These are phyloP conservation scores for Xylariaceae sp. DNA, from an alignment of 2,329 filamentous ascomycete genomes.

Conservation along the genomic window DNA sequence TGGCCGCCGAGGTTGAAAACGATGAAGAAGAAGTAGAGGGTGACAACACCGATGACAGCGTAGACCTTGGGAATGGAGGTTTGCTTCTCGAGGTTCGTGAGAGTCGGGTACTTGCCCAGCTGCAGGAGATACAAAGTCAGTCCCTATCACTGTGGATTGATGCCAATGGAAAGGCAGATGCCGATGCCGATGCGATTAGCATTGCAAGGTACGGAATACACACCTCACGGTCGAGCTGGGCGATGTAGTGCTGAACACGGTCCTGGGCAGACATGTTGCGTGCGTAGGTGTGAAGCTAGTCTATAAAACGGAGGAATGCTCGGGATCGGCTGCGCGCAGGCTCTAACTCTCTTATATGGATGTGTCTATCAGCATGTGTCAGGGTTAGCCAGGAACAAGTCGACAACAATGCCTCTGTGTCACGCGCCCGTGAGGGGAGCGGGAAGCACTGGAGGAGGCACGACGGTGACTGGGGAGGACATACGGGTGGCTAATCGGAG, in stretches of 20 bases:
- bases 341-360: slow-evolving; percentile 12
- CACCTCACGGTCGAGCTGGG: slow-evolving; percentile 79
- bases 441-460: not conserved
- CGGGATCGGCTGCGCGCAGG: slow-evolving; percentile 15
- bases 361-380: slow-evolving; percentile 20
- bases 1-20: slow-evolving; percentile 89
- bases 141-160: slow-evolving; percentile 9
- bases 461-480: not conserved
- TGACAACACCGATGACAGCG: slow-evolving; percentile 67
- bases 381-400: slow-evolving; percentile 26
- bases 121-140: slow-evolving; percentile 35
- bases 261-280: slow-evolving; percentile 68
- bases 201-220: slow-evolving; percentile 25
- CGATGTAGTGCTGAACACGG: slow-evolving; percentile 69
- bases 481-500: slow-evolving; percentile 8
- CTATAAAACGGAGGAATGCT: slow-evolving; percentile 11
- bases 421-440: slow-evolving; percentile 13
- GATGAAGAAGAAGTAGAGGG: slow-evolving; percentile 85
- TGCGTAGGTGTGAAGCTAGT: slow-evolving; percentile 23
- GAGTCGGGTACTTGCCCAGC: slow-evolving; percentile 78
- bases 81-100: slow-evolving; percentile 83
- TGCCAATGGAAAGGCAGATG: not conserved
- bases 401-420: slow-evolving; percentile 22
- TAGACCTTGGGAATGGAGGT: slow-evolving; percentile 81
- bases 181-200: slow-evolving; percentile 11